Conservation (phyloP, 768 basidiomycete species). For the Tubosaeta sp. region DNA sequence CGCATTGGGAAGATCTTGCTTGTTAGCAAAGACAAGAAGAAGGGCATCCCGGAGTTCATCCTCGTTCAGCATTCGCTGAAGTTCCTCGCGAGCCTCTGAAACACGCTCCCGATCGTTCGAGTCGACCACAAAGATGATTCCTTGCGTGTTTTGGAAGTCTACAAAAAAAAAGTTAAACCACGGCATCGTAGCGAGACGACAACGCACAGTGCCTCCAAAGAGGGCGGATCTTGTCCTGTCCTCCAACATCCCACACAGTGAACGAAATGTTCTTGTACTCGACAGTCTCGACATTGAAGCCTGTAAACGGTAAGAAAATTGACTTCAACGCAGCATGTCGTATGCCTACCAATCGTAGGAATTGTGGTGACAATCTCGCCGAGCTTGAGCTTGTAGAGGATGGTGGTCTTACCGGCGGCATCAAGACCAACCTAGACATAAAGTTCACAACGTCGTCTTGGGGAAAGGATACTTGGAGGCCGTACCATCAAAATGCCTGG, state of each 20-base stretch:
- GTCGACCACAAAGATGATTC: conserved; percentile 99
- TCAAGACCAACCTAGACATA: conserved; percentile 87
- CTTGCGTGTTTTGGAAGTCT: conserved; percentile 99
- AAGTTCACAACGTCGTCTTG: conserved; percentile 9
- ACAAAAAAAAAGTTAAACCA: conserved; percentile 11
- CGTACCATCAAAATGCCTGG: conserved; percentile 94
- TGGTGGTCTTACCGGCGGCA: conserved; percentile 98
- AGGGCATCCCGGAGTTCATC: conserved; percentile 98
- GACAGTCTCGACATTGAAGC: conserved; percentile 99
- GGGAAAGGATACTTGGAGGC: conserved; percentile 19
- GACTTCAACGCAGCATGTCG: conserved; percentile 1
- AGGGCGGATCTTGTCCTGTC: conserved; percentile 99
- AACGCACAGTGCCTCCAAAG: conserved; percentile 99
- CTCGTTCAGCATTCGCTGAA: conserved; percentile 99
- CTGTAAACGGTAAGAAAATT: conserved; percentile 40
- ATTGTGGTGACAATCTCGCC: conserved; percentile 99
- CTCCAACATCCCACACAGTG: conserved; percentile 99
- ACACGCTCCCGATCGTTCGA: conserved; percentile 99
- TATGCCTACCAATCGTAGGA: conserved; percentile 90
- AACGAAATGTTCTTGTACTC: conserved; percentile 99
- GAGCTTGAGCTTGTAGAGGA: conserved; percentile 98
- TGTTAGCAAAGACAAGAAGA: conserved; percentile 99
- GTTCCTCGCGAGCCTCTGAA: conserved; percentile 96
- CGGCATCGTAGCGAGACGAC: conserved; percentile 4
- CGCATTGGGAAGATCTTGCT: conserved; percentile 99